Evolutionary conservation across 2,329 filamentous ascomycete species (phyloP).

Genomic region (Pseudogymnoascus sp.): DNA sequence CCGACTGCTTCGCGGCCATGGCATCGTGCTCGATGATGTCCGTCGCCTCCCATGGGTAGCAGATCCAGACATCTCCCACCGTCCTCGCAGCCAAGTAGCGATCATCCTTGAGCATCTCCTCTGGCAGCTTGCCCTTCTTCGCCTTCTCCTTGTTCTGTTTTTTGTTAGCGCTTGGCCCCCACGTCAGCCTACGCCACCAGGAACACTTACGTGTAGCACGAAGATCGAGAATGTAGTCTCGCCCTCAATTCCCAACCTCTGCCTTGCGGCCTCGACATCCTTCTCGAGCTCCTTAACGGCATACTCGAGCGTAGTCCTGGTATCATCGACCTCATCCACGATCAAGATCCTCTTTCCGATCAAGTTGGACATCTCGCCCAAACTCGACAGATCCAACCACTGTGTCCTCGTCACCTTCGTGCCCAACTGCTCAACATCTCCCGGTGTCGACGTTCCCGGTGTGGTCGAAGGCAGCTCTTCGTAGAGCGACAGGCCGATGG

Average conservation of each 20-base stretch:
- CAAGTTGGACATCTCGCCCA: constrained; percentile 77
- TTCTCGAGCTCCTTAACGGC: constrained; percentile 89
- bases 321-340: constrained; percentile 94
- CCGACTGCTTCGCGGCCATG: constrained; percentile 40
- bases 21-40: constrained; percentile 90
- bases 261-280: constrained; percentile 76
- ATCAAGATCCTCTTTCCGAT: constrained; percentile 88
- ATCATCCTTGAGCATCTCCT: constrained; percentile 63
- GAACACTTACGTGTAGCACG: constrained; percentile 66
- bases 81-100: constrained; percentile 82
- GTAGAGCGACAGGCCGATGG: constrained; percentile 95
- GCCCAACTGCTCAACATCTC: constrained; percentile 63
- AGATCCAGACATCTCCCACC: constrained; percentile 93
- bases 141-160: constrained; percentile 87
- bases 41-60: constrained; percentile 95
- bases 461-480: constrained; percentile 59
- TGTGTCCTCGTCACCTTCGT: constrained; percentile 96
- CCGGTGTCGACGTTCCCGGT: constrained; percentile 28
- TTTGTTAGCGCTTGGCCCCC: constrained; percentile 12
- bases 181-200: background rate
- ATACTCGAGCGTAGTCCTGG: constrained; percentile 87
- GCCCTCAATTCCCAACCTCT: constrained; percentile 55
- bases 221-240: constrained; percentile 90
- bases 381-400: constrained; percentile 85
- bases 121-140: constrained; percentile 82